These are phyloP conservation scores for Dichomitus squalens DNA, from an alignment of 1,284 basidiomycete genomes.

Conservation along the genomic window DNA sequence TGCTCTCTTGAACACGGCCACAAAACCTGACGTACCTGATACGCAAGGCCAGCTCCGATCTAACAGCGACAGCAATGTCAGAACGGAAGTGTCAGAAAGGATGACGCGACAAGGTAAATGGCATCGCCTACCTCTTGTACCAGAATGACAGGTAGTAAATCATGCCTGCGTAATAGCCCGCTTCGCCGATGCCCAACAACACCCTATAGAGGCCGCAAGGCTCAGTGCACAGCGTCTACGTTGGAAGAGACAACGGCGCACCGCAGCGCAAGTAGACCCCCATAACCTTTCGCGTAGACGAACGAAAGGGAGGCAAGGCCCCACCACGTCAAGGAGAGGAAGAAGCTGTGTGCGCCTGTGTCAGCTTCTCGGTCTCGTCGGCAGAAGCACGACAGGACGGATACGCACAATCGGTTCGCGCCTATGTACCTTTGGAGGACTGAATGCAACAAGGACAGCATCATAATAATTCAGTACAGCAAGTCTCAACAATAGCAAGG, in stretches of 20 bases:
- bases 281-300: conserved; percentile 56
- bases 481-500: not conserved
- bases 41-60: conserved; percentile 54
- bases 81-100: not conserved
- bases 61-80: conserved; percentile 19
- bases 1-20: too few species aligned
- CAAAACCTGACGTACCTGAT: conserved; percentile 46
- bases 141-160: conserved; percentile 62
- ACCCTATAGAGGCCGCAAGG: conserved; percentile 22
- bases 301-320: conserved; percentile 54
- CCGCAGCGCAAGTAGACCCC: conserved; percentile 48
- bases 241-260: conserved; percentile 20
- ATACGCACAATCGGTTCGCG: conserved; percentile 52
- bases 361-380: not conserved
- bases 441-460: conserved; percentile 21
- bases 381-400: not conserved
- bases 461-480: not conserved
- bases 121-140: conserved; percentile 31
- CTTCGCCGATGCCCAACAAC: conserved; percentile 50
- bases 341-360: conserved; percentile 43
- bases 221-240: not conserved
- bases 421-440: conserved; percentile 58
- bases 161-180: conserved; percentile 58
- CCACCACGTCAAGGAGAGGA: conserved; percentile 53
- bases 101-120: not conserved